These are phyloP conservation scores for Pholiota conissans DNA, from an alignment of 768 basidiomycete genomes.

Conservation along the genomic window DNA sequence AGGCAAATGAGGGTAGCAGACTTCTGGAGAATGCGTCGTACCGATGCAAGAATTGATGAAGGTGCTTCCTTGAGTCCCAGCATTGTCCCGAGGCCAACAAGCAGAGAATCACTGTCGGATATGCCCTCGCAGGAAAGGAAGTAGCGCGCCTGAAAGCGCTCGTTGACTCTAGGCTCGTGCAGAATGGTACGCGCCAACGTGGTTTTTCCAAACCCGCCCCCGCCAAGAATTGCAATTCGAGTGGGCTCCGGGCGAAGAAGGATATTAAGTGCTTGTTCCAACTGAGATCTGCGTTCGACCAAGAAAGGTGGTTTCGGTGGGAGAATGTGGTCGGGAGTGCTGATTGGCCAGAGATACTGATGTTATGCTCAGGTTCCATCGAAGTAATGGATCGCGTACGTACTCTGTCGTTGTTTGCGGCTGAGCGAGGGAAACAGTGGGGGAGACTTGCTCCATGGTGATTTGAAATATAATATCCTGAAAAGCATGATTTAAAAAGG, in stretches of 20 bases:
- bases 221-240: too few relatives aligned
- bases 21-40: not conserved
- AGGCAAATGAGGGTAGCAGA: slow-evolving; percentile 19
- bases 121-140: slow-evolving; percentile 30
- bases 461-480: too few relatives aligned
- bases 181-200: slow-evolving; percentile 24
- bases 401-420: too few relatives aligned
- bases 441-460: too few relatives aligned
- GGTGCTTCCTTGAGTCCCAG: not conserved
- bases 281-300: not conserved
- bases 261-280: not conserved
- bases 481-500: too few relatives aligned
- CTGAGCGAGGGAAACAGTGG: too few relatives aligned
- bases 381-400: too few relatives aligned
- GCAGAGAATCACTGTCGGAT: not conserved
- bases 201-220: too few relatives aligned
- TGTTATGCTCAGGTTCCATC: too few relatives aligned
- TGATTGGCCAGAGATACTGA: too few relatives aligned
- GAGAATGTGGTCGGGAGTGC: not conserved
- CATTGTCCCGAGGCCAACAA: not conserved
- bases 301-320: not conserved
- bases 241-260: not conserved
- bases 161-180: slow-evolving; percentile 19
- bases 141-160: slow-evolving; percentile 18
- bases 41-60: not conserved